Base-by-base conservation (phyloP, 257 asterid genomes). In the Capsicum pubescens region DNA sequence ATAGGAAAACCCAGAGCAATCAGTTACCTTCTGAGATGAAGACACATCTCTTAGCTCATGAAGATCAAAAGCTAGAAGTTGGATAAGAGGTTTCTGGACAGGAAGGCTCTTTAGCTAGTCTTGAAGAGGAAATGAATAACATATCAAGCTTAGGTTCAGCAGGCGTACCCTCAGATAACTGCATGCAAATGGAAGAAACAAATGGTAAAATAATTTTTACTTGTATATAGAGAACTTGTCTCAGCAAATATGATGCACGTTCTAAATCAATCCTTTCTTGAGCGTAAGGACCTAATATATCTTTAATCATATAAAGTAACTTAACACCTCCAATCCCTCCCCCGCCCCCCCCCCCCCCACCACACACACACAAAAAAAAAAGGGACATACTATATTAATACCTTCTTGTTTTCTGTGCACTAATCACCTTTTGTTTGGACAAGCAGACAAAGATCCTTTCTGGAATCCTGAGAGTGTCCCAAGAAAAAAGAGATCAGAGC, bases 401-500 rank as follows among this genome's bases (percentile, higher is more conserved):
- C 12, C 12, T 64, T 5, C n/a, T 35, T 61, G 35, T 58, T 50
- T 36, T 14, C 36, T 59, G 15, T 63, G 42, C 16, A n/a, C 7
- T 79, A 52, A 42, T 63, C 87, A 84, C 84, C 87, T 84, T 82
- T 83, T 61, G 58, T 5, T 32, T 4, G 11, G 4, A 61, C 88
- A 84, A 68, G 48, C 17, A 46, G 72, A 16, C 9, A 81, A 84
- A 7, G 21, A 52, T 61, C 16, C 66, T 10, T 48, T 70, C 21
- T 85, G 90, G 92, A 85, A 82, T 66, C 15, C 80, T 1, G 68
- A 55, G 4, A 81, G 69, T 70, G 87, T 89, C 15, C 56, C 58
- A 10, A 91, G 74, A 88, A 88, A 57, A 71, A 92, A 82, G 84
- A 91, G 93, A 78, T 86, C 91, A 80, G 85, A 55, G 81, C 83